Base-by-base conservation (phyloP, 78 protist species). In the Planoprotostelium fungivorum region DNA sequence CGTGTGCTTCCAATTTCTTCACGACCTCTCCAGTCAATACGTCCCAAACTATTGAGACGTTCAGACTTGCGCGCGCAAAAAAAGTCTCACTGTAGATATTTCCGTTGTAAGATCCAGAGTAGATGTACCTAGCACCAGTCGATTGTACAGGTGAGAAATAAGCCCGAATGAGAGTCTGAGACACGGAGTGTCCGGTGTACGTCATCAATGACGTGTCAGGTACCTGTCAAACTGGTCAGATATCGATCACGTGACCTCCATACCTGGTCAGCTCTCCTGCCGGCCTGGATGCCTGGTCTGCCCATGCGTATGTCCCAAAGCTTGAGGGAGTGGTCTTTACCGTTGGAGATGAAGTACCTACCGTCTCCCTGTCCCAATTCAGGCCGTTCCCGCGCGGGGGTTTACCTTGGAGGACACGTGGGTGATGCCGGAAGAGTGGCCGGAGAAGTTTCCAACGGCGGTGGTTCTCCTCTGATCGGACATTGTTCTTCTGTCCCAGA, bases 311-410 rank as follows among this genome's bases (percentile, higher is more conserved):
- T 91, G 37, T 96, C 98, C 98, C 98, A 96, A 29, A 96, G 94
- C 86, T 96, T 96, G 31, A 95, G 91, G 31, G 88, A 38, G 31
- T 94, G 91, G 85, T 96, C 98, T 85, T 96, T 96, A n/a, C 94
- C 31, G 38, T 91, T 94, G 34, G 96, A 89, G 28, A 95, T 84
- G 0, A 95, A 39, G 86, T 94, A 94, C 1, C 86, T 36, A 29
- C 96, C 96, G 73, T 96, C 97, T 1, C 88, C 96, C 73, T 51
- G 16, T 51, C 16, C 16, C 73, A 51, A 25, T 51, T 51, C 73
- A 51, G 73, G 73, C 73, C 5, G 73, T 16, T 25, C 31, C 73
- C 16, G 73, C 73, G 16, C 73, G 16, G 73, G 31, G 16, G 73
- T 51, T 51, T 51, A 51, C 73, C 88, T 93, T 92, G 31, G 96